A percentile compares a stretch with the other conserved stretches of the same genome.
phyloP scores from a whole-genome alignment of 2,329 filamentous ascomycete genomes.

The Rachicladosporium sp. region DNA sequence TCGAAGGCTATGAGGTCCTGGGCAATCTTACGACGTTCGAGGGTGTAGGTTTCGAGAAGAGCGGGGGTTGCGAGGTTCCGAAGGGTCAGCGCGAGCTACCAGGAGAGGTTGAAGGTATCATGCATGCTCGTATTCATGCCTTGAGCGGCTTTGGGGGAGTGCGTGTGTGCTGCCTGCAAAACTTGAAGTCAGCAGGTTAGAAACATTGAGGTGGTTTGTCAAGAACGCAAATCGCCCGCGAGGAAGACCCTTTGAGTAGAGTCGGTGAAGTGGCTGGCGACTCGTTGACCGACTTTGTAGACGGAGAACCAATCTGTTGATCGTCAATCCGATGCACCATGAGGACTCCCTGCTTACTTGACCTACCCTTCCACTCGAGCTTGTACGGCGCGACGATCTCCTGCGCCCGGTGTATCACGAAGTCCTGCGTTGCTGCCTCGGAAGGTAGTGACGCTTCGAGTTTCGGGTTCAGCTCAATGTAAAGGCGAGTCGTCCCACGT shows the following conservation, averaged over 20 bases:
- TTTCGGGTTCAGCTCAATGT: slow-evolving; percentile 34
- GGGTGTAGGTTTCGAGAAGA: slow-evolving; percentile 28
- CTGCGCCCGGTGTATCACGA: slow-evolving; percentile 55
- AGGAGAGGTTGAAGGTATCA: slow-evolving; percentile 32
- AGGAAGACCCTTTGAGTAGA: slow-evolving; percentile 33
- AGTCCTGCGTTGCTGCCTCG: slow-evolving; percentile 43
- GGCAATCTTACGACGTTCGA: slow-evolving; percentile 31
- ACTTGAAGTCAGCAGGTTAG: not conserved
- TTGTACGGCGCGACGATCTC: slow-evolving; percentile 34
- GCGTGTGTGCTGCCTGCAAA: slow-evolving; percentile 26
- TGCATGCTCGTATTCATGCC: slow-evolving; percentile 36
- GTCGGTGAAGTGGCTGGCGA: slow-evolving; percentile 35
- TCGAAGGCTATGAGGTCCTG: slow-evolving; percentile 34
- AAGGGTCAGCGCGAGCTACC: slow-evolving; percentile 32
- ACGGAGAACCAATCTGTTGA: slow-evolving; percentile 38
- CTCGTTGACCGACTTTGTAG: slow-evolving; percentile 38
- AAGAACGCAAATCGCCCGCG: slow-evolving; percentile 32
- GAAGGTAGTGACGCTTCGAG: slow-evolving; percentile 21
- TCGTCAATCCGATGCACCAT: slow-evolving; percentile 1
- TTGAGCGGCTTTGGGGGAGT: slow-evolving; percentile 32
- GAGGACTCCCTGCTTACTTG: not conserved
- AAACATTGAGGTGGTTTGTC: too few relatives aligned
- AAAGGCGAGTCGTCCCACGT: slow-evolving; percentile 56
- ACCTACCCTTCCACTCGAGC: slow-evolving; percentile 31
- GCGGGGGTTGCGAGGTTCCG: slow-evolving; percentile 26